Evolutionary conservation across 2,329 filamentous ascomycete species (phyloP).

Genomic region (Sclerotinia glacialis): DNA sequence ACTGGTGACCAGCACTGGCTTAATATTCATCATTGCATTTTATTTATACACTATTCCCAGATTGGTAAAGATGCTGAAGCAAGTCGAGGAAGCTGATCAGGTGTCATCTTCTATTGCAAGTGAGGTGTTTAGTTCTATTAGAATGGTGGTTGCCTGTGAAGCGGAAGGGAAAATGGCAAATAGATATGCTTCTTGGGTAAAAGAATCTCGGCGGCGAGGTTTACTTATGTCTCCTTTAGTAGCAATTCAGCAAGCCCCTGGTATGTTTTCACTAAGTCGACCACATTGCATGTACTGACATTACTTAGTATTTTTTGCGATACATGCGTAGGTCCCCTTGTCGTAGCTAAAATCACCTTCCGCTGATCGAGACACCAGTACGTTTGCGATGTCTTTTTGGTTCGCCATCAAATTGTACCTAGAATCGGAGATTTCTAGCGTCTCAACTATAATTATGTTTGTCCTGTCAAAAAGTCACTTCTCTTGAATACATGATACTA

Average conservation of each 20-base stretch:
- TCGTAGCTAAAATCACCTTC: not conserved
- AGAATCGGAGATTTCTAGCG: slow-evolving; percentile 44
- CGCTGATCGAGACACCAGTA: slow-evolving; percentile 40
- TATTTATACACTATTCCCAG: slow-evolving; percentile 54
- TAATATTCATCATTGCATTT: slow-evolving; percentile 53
- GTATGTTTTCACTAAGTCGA: not conserved
- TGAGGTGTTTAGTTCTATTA: slow-evolving; percentile 57
- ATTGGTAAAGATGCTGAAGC: slow-evolving; percentile 51
- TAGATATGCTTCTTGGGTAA: slow-evolving; percentile 54
- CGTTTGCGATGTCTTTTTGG: slow-evolving; percentile 61
- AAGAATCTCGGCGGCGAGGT: slow-evolving; percentile 46
- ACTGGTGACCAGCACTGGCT: slow-evolving; percentile 53
- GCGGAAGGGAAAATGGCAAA: slow-evolving; percentile 54
- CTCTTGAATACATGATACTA: slow-evolving; percentile 31
- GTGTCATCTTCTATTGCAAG: slow-evolving; percentile 59
- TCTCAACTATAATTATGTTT: slow-evolving; percentile 56
- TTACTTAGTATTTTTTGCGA: slow-evolving; percentile 4
- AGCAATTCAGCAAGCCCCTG: slow-evolving; percentile 50
- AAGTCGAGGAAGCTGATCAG: slow-evolving; percentile 50
- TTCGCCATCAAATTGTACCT: slow-evolving; percentile 54
- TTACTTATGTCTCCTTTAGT: slow-evolving; percentile 19
- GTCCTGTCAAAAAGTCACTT: slow-evolving; percentile 30
- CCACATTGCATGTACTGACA: not conserved
- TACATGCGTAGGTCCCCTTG: slow-evolving; percentile 23
- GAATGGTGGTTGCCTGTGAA: slow-evolving; percentile 62